These are phyloP conservation scores for Tanacetum coccineum DNA, from an alignment of 129 eudicot species.

Conservation along the genomic window DNA sequence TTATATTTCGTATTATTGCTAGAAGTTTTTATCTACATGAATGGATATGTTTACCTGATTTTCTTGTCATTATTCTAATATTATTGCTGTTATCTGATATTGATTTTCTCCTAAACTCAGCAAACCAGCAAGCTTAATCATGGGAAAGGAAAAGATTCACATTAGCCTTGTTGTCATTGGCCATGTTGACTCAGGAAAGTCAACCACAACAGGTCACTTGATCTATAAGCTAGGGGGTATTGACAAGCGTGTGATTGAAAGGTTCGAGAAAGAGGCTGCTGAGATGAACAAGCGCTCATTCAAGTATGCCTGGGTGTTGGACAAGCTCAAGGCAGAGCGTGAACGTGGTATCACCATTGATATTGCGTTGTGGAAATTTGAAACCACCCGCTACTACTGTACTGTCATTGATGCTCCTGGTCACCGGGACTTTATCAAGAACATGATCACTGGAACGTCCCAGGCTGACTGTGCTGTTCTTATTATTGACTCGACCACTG, in stretches of 20 bases:
- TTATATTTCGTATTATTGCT: no score
- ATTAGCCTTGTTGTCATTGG: conserved; percentile 36
- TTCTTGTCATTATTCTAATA: no score
- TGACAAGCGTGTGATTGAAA: conserved; percentile 56
- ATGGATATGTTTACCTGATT: no score
- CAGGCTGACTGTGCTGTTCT: conserved; percentile 3
- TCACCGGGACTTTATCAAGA: background rate
- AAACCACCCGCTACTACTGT: conserved; percentile 24
- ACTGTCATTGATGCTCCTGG: conserved; percentile 6
- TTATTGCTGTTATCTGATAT: background rate
- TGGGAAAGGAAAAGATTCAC: conserved; percentile 38
- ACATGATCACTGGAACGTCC: conserved; percentile 1
- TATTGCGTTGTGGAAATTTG: conserved; percentile 54
- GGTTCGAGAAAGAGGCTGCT: conserved; percentile 54
- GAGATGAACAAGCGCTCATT: conserved; percentile 56
- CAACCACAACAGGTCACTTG: conserved; percentile 44
- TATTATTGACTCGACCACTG: background rate
- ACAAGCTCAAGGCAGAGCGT: conserved; percentile 56
- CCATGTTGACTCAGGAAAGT: conserved; percentile 41
- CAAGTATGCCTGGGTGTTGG: conserved; percentile 56
- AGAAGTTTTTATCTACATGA: no score
- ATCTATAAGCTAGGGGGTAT: conserved; percentile 55
- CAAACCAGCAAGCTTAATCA: background rate
- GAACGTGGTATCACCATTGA: conserved; percentile 59
- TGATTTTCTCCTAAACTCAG: background rate